Evolutionary conservation across 2,329 filamentous ascomycete genomes (phyloP), one percentile per base, ranked within the genome.

Genomic region (Sclerotinia nivalis): DNA sequence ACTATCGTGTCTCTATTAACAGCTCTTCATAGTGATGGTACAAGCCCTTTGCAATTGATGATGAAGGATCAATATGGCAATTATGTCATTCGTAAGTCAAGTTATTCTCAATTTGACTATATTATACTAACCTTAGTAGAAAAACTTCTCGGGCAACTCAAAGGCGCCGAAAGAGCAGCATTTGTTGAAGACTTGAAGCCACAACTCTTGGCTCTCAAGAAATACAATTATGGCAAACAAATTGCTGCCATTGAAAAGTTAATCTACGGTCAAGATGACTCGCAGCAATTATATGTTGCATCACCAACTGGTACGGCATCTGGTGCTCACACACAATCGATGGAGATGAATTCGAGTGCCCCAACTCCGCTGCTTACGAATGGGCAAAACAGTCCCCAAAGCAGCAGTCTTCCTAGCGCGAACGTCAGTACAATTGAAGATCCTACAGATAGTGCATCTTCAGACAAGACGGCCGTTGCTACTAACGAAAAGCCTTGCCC

Each of bases 11-110:
- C 83, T 64, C 84, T 87, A 70, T 82, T 94, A 37, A 89, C 86
- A 2, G 84, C 84, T 1, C 78, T 84, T 22, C 87, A 87, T 67
- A 84, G 86, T 10, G 87, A 91, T 56, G 91, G 91, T 18, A 88
- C 89, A 69, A 90, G 84, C 69, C 87, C 89, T n/a, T 82, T 98
- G 50, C 85, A 91, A 72, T 84, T 86, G 31, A 85, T 97, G 81
- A 93, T 97, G 85, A 92, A 90, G 73, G 95, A 99, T 78, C 91
- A 93, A 73, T 98, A 90, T 79, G 96, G 93, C 71, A 99, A 99
- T 80, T 99, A 98, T 78, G 95, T 98, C 8, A 91, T 98, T 72
- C 95, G 93, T 97, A 88, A 88, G 93, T 88, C 37, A n/a, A 31
- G 15, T 56, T 12, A 18, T 50, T 55, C 54, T 31, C n/a, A 37